Conservation (phyloP, 805 yeast genomes). For the Wickerhamiella parazyma region DNA sequence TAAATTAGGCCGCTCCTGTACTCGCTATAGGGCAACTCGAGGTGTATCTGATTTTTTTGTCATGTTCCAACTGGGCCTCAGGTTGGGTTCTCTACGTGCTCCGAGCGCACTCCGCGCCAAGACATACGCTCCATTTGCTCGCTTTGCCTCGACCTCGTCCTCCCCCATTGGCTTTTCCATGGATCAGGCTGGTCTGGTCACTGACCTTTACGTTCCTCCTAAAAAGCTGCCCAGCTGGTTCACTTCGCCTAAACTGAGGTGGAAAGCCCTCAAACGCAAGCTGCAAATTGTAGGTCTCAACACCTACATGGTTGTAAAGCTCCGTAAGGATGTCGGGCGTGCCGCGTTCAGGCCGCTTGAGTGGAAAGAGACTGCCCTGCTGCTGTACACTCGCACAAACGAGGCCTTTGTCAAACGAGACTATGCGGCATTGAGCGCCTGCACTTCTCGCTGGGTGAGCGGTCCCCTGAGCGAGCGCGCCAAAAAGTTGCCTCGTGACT, state of each 20-base stretch:
- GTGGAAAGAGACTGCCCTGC: slow-evolving; percentile 81
- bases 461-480: slow-evolving; percentile 42
- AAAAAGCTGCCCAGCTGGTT: slow-evolving; percentile 21
- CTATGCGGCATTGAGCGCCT: slow-evolving; percentile 33
- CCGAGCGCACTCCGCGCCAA: too few species aligned
- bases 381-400: slow-evolving; percentile 63
- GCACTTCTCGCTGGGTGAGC: slow-evolving; percentile 49
- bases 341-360: slow-evolving; percentile 33
- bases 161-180: slow-evolving; percentile 17
- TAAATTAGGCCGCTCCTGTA: too few species aligned
- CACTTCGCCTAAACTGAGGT: slow-evolving; percentile 17
- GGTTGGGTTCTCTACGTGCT: too few species aligned
- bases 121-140: too few species aligned
- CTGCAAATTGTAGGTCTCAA: slow-evolving; percentile 19
- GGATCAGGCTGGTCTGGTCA: slow-evolving; percentile 21
- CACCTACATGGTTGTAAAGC: slow-evolving; percentile 20
- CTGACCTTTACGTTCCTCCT: slow-evolving; percentile 29
- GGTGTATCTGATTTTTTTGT: too few species aligned
- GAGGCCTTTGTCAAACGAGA: slow-evolving; percentile 58
- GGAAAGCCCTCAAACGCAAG: slow-evolving; percentile 19
- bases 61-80: too few species aligned
- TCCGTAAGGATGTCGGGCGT: slow-evolving; percentile 19
- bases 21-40: too few species aligned
- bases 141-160: slow-evolving; percentile 9
- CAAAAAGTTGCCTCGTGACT: slow-evolving; percentile 40